Percentiles rank a stretch among this genome's conserved stretches.
phyloP scores from a whole-genome alignment of 345 rosid genomes.

The Brassica nigra region DNA sequence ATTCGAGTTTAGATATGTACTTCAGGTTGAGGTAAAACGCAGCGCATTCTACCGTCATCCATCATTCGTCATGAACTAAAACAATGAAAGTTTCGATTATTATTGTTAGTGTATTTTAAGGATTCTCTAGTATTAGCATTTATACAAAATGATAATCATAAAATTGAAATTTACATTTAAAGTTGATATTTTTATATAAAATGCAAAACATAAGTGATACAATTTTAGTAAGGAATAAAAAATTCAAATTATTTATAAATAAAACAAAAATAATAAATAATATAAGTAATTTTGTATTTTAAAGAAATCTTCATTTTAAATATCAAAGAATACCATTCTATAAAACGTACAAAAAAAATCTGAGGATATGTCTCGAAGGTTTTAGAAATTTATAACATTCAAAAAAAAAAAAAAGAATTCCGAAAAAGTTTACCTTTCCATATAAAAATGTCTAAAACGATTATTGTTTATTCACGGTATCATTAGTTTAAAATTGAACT shows the following conservation, averaged over 20 bases:
- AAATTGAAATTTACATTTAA: neutral
- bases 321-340: neutral
- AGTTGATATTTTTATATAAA: neutral
- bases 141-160: neutral
- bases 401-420: neutral
- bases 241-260: too few relatives aligned
- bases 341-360: neutral
- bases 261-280: neutral
- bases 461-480: slow-evolving; percentile 8
- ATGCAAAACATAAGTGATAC: neutral
- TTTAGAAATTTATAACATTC: neutral
- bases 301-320: neutral
- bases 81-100: neutral
- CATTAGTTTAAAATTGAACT: slow-evolving; percentile 1
- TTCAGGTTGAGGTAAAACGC: too few relatives aligned
- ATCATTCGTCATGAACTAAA: neutral
- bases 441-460: neutral
- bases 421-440: neutral
- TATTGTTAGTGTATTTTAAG: neutral
- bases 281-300: neutral
- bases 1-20: too few relatives aligned
- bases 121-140: slow-evolving; percentile 3
- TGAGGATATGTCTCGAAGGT: neutral
- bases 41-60: too few relatives aligned
- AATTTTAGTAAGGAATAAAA: neutral